Base-by-base conservation (phyloP, 2,329 filamentous ascomycete genomes). In the Aspergillus clavatus region DNA sequence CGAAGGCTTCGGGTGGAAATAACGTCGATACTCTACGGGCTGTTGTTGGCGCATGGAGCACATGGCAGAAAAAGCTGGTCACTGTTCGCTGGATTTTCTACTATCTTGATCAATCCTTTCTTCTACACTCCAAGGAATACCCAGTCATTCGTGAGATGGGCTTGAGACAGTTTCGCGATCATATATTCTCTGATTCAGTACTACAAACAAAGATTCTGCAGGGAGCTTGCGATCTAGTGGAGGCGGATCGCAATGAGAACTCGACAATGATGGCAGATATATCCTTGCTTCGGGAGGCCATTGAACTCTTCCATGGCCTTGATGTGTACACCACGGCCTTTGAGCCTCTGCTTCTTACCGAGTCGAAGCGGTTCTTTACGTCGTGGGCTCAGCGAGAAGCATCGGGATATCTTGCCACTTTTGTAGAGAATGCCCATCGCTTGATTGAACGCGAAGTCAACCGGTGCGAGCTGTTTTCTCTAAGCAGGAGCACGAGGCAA, bases 41-140 rank as follows among this genome's bases (percentile, higher is more conserved):
- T 4, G 77, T 83, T 21, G 68, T 83, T 38, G 64, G 71, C 35
- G 76, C 77, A 42, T 98, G 93, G 91, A 75, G 77, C 45, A 74
- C 73, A 18, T 98, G 91, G 90, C 86, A 83, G 56, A 72, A 77
- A 31, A 86, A 93, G 66, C 75, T 89, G 70, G 86, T 83, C 53
- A 83, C 84, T 11, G 80, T 98, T 42, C 82, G 89, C 39, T 91
- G 87, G 52, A 86, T 94, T 29, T 97, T 96, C 69, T 95, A 89
- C 71, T 98, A 90, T 61, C 78, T 98, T 53, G 91, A 98, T 64
- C 83, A 93, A 51, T 87, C 89, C 2, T 96, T 89, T 61, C 76
- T 98, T 6, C 74, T 95, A 2, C 83, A 85, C 46, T 82, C 83
- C 37, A 82, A 84, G 54, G 81, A 84, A 18, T 70, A 78, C 27